Evolutionary conservation across 1,284 basidiomycete genomes (phyloP).

Genomic region (Papiliotrema nemorosa): DNA sequence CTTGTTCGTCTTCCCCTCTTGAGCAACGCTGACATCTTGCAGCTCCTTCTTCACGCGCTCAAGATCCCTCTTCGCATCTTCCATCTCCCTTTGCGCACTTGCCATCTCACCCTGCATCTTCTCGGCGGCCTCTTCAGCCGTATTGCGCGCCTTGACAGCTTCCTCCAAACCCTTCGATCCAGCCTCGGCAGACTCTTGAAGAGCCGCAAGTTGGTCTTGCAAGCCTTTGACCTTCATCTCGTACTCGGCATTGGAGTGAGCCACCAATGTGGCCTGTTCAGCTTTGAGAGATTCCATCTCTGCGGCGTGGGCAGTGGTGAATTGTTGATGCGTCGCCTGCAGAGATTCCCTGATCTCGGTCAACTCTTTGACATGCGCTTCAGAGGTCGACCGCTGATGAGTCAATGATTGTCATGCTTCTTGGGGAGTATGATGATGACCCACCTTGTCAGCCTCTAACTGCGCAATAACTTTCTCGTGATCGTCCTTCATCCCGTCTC

Average conservation of each 20-base stretch:
- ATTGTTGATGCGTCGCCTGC: constrained; percentile 14
- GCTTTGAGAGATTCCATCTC: constrained; percentile 26
- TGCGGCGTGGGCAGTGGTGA: constrained; percentile 17
- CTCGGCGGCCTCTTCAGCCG: constrained; percentile 3
- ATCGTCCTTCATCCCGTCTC: too few species aligned
- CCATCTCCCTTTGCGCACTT: constrained; percentile 10
- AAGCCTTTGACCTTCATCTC: background rate
- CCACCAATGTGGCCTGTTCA: constrained; percentile 18
- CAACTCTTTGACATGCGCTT: constrained; percentile 21
- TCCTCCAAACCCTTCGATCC: background rate
- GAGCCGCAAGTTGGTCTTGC: background rate
- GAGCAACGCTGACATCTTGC: background rate
- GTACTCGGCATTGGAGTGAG: constrained; percentile 6
- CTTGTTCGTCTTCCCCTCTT: background rate
- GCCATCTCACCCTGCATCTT: constrained; percentile 7
- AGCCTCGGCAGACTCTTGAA: background rate
- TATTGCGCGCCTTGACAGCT: background rate
- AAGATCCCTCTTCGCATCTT: background rate
- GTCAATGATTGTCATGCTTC: too few species aligned
- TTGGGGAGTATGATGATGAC: too few species aligned
- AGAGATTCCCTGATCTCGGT: constrained; percentile 19
- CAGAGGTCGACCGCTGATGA: constrained; percentile 14
- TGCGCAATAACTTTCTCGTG: too few species aligned
- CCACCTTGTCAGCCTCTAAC: too few species aligned
- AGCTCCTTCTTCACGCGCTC: background rate